These are phyloP conservation scores for Pholiota conissans DNA, from an alignment of 768 basidiomycete genomes.

Conservation along the genomic window DNA sequence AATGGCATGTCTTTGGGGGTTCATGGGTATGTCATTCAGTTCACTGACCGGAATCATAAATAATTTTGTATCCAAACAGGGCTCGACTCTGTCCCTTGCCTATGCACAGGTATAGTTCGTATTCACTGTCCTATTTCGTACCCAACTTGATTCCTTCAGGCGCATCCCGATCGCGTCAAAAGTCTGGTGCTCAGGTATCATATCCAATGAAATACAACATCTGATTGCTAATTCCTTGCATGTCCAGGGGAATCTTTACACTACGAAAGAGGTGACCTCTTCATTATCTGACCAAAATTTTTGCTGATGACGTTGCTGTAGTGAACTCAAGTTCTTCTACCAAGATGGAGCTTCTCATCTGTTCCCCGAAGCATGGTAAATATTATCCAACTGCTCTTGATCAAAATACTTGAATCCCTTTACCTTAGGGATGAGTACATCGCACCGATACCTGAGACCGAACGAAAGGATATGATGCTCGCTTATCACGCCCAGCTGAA, in stretches of 20 bases:
- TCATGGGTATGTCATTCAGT: constrained; percentile 62
- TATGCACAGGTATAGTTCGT: constrained; percentile 70
- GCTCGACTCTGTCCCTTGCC: constrained; percentile 82
- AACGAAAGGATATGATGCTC: constrained; percentile 76
- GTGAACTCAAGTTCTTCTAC: constrained; percentile 91
- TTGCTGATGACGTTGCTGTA: constrained; percentile 11
- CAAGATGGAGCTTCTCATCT: constrained; percentile 81
- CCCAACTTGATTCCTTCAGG: constrained; percentile 33
- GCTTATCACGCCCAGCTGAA: constrained; percentile 85
- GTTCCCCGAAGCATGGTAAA: constrained; percentile 87
- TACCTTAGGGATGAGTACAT: constrained; percentile 76
- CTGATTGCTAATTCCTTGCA: background rate
- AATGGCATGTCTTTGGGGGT: constrained; percentile 95
- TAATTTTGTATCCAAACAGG: constrained; percentile 50
- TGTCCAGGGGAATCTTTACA: constrained; percentile 80
- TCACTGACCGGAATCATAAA: background rate
- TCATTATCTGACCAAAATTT: background rate
- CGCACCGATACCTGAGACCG: constrained; percentile 75
- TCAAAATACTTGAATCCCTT: background rate
- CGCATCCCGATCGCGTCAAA: constrained; percentile 80
- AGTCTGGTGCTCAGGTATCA: constrained; percentile 73
- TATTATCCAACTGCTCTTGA: background rate
- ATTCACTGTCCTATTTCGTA: background rate
- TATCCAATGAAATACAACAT: background rate
- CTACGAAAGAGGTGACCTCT: constrained; percentile 65